Percentiles rank a stretch among this genome's conserved stretches.
These are phyloP conservation scores for Chondrus crispus DNA, from an alignment of 23 red algal genomes.

Conservation along the genomic window DNA sequence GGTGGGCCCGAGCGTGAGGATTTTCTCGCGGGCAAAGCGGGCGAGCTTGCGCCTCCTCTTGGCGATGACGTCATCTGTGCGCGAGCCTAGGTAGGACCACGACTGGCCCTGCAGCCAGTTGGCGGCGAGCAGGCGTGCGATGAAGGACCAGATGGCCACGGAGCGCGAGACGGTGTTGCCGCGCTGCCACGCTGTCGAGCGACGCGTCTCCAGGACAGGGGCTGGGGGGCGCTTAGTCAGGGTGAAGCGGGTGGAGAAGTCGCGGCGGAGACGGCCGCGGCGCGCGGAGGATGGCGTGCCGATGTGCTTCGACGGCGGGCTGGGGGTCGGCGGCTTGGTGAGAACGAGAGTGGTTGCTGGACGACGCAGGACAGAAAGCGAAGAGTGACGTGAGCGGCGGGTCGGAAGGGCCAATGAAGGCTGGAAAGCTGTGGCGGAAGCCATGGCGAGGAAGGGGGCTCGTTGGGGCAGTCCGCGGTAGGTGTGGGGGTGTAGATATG, in stretches of 20 bases:
- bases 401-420: too few species aligned
- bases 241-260: conserved; percentile 26
- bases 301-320: background rate
- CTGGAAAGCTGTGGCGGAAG: too few species aligned
- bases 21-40: conserved; percentile 29
- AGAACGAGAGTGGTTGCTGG: background rate
- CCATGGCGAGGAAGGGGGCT: too few species aligned
- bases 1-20: conserved; percentile 61
- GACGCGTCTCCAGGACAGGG: background rate
- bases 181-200: conserved; percentile 49
- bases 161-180: conserved; percentile 42
- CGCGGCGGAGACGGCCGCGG: conserved; percentile 46
- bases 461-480: too few species aligned
- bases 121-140: conserved; percentile 7
- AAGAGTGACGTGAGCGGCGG: too few species aligned
- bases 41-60: conserved; percentile 25
- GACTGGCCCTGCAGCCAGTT: conserved; percentile 49
- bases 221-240: background rate
- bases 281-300: conserved; percentile 22
- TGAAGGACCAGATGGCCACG: conserved; percentile 46
- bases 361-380: too few species aligned
- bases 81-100: conserved; percentile 25
- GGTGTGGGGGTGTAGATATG: too few species aligned
- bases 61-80: background rate
- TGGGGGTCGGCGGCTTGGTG: background rate